Base-by-base conservation (phyloP, 345 rosid species). In the Heritiera fomes region DNA sequence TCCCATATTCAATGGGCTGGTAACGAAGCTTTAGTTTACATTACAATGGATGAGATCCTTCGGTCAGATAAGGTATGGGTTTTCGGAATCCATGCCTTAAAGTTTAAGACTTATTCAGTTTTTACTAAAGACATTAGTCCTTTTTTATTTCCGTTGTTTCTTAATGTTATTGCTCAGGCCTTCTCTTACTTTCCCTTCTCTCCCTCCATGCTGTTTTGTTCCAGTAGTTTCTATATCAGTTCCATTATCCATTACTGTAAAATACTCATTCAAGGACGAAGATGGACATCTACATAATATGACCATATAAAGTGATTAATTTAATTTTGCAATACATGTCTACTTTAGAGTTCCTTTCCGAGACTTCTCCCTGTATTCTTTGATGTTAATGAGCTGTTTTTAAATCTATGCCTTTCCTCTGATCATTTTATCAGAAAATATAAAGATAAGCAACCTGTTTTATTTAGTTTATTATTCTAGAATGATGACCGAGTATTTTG, bases 31-130 rank as follows among this genome's bases (percentile, higher is more conserved):
- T 87, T 95, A 85, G 91, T 89, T 73, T 95, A 95, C 75, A 75
- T 87, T 13, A 90, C 98, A 75, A 91, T 92, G 97, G 98, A 95
- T 80, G 90, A 90, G 78, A 90, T 85, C 78, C 93, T 87, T 83
- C 92, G 99, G 64, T 90, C 97, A 49, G 91, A 93, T 83, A 93
- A 93, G 96, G 99, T 95, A 84, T 76, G 75, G 40, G 38, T 61
- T 28, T 78, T 63, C 40, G 40, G 1, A 49, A 64, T 53, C 11
- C 74, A 4, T 53, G 41, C 30, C 61, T 53, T 77, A 13, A 55
- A 13, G 65, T 67, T 67, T 55, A 10, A 1, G 11, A 60, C 71
- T 9, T 28, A 46, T 47, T 45, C 14, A 4, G 58, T 14, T 75
- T 58, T 15, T 46, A 63, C 63, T 43, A n/a, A 46, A 49, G 7